phyloP scores from a whole-genome alignment of 345 rosid species.

The Citrus australasica region DNA sequence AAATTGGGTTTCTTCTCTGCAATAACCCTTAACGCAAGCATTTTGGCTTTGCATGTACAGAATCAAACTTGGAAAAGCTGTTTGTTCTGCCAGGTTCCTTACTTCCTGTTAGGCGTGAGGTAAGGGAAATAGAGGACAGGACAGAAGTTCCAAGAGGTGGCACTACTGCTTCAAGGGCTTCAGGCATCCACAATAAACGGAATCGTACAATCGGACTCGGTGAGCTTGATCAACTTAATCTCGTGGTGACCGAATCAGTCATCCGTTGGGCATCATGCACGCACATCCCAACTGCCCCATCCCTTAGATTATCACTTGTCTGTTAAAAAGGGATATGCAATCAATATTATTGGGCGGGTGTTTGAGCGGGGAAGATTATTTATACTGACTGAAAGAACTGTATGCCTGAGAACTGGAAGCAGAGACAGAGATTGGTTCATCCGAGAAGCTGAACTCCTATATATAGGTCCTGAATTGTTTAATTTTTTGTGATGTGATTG shows the following conservation, averaged over 20 bases:
- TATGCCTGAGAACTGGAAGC: not conserved
- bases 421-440: not conserved
- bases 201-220: slow-evolving; percentile 69
- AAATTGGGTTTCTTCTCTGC: not conserved
- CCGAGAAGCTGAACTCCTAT: slow-evolving; percentile 26
- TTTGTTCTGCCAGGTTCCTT: slow-evolving; percentile 32
- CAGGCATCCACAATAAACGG: slow-evolving; percentile 56
- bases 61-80: slow-evolving; percentile 32
- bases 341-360: not conserved
- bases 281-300: slow-evolving; percentile 60
- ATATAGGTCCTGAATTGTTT: not conserved
- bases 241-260: slow-evolving; percentile 56
- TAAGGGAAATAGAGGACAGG: slow-evolving; percentile 33
- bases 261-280: slow-evolving; percentile 89
- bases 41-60: slow-evolving; percentile 22
- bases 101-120: slow-evolving; percentile 20
- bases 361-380: not conserved
- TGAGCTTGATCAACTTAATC: slow-evolving; percentile 58
- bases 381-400: not conserved
- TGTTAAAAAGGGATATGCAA: slow-evolving; percentile 37
- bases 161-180: slow-evolving; percentile 30
- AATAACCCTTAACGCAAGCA: not conserved
- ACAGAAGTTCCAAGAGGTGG: slow-evolving; percentile 37
- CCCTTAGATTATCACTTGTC: slow-evolving; percentile 71
- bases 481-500: not conserved